Base-by-base conservation (phyloP, 805 yeast species). In the Suhomyces sp. region DNA sequence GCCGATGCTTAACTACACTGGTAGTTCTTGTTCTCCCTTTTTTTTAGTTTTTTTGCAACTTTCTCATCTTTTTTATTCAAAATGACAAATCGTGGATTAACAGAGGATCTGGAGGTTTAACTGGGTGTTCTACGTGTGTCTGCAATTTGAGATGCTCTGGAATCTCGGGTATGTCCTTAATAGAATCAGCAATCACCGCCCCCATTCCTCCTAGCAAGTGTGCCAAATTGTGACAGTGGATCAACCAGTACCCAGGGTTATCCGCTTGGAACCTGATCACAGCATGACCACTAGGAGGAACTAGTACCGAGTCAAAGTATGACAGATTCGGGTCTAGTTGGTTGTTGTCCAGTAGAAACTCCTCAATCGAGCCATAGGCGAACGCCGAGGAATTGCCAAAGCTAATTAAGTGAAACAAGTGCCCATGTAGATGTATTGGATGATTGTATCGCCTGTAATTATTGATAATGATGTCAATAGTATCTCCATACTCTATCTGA, bases 361-460 rank as follows among this genome's bases (percentile, higher is more conserved):
- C 68, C n/a, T 53, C 61, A 13, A 67, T 55, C 3, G 68, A 54
- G 17, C 44, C 42, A 48, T 58, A 67, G 3, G 62, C 63, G 51
- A 71, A 70, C 36, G 57, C 61, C 8, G 57, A 57, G 15, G 55
- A 51, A 9, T 61, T 60, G 42, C 67, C 64, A 49, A 51, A 62
- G 46, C 69, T 65, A 26, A 71, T 57, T 2, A 64, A 54, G 51
- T 67, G 68, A 54, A 70, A 66, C 23, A 60, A 57, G 49, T 71
- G 75, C 3, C 74, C 75, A 51, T 71, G 75, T 12, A 71, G 53
- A 49, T 71, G 75, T 33, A 69, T 59, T 7, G 75, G 75, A 53
- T 71, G 75, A 50, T 64, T 66, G 49, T 67, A 65, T 24, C 55
- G 53, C 24, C 62, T 57, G 51, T 56, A 58, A 50, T 69, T 70